Conservation (phyloP, 1,284 basidiomycete genomes). For the Thelephora terrestris region DNA sequence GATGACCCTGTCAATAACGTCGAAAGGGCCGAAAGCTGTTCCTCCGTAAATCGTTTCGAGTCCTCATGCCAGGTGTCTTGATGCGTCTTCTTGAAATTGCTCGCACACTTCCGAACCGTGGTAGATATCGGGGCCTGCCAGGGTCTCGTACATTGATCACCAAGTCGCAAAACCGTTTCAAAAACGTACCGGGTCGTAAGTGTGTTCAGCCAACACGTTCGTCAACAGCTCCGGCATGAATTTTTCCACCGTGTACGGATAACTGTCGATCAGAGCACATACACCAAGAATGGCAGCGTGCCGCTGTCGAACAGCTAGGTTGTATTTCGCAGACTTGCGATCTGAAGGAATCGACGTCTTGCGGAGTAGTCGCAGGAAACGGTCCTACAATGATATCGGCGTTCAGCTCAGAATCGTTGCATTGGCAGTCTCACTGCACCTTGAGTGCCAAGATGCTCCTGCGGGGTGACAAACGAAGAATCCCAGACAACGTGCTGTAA, state of each 20-base stretch:
- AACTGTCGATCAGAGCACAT: constrained; percentile 71
- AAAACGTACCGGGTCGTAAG: constrained; percentile 58
- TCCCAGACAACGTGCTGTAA: constrained; percentile 66
- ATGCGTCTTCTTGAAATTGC: constrained; percentile 69
- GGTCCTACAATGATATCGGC: constrained; percentile 32
- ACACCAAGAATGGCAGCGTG: constrained; percentile 76
- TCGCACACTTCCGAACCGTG: constrained; percentile 62
- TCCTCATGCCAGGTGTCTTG: constrained; percentile 84
- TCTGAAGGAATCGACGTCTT: constrained; percentile 43
- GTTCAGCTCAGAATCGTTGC: constrained; percentile 2
- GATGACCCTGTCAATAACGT: constrained; percentile 66
- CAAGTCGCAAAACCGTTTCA: not conserved
- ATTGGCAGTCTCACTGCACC: constrained; percentile 22
- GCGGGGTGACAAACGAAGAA: constrained; percentile 72
- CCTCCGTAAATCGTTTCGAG: constrained; percentile 62
- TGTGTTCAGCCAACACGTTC: constrained; percentile 66
- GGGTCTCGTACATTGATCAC: not conserved
- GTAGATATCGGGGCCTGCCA: constrained; percentile 63
- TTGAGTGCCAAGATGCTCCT: constrained; percentile 63
- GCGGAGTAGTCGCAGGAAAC: constrained; percentile 58
- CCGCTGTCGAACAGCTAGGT: constrained; percentile 53
- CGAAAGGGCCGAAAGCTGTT: constrained; percentile 60
- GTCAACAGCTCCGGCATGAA: constrained; percentile 76
- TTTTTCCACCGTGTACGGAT: constrained; percentile 77
- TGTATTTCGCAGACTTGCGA: constrained; percentile 48